Base-by-base conservation (phyloP, 2,329 filamentous ascomycete species). In the Acrocalymma vagum region DNA sequence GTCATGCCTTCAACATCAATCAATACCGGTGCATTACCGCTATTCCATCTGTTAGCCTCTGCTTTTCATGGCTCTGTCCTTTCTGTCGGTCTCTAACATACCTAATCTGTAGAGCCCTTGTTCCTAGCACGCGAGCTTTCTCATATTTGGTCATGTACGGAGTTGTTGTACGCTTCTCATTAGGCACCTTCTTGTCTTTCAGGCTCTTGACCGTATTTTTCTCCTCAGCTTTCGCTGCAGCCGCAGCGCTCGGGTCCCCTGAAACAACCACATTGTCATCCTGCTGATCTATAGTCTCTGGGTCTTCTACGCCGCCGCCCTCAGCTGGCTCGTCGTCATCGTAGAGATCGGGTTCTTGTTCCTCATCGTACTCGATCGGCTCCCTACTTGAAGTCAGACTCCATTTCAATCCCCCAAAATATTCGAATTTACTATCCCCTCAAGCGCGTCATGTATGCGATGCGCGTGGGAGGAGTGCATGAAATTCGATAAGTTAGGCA, bases 81-180 rank as follows among this genome's bases (percentile, higher is more conserved):
- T 11, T n/a, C 26, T 13, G 14, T 16, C 20, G 16, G 3, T 2
- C 8, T 29, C 11, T 14, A 11, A 58, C 83, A 38, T 72, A 95
- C 90, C 90, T 96, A 67, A 99, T 97, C 74, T 99, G 94, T 67
- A 97, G 73, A 26, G 94, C 94, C 55, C 94, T 82, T 26, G 94
- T 97, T 31, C 94, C 94, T 52, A 99, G 76, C 45, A 99, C 93
- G 65, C 94, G 85, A 51, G 94, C 94, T 60, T 86, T 84, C 79
- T 99, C 94, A 74, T 99, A 99, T 77, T 99, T 99, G 56, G 94
- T 99, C 93, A 99, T 95, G 76, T 96, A 99, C 3, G 93, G 94
- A 18, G 94, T 99, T 7, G 94, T 99, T 16, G 84, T 88, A 60
- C 94, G 85, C 73, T 95, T 83, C 55, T 92, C 88, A 56, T 90